phyloP scores from a whole-genome alignment of 768 basidiomycete genomes.

The Antrodiella citrinella region DNA sequence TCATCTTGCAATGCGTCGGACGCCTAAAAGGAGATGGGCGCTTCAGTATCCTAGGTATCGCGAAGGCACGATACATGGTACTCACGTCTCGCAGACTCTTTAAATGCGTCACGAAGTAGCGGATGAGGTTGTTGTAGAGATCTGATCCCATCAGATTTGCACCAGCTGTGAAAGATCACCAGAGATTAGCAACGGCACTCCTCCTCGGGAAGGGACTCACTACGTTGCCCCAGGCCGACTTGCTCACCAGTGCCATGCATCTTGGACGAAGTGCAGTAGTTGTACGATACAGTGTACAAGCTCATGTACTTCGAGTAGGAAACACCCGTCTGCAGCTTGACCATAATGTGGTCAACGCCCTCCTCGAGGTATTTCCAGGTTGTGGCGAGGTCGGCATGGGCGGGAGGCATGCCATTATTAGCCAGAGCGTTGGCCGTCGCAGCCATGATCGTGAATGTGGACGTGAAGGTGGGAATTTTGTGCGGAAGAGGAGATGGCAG shows the following conservation, averaged over 20 bases:
- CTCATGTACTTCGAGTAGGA: slow-evolving; percentile 87
- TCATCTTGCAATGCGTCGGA: slow-evolving; percentile 81
- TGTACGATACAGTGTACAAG: slow-evolving; percentile 91
- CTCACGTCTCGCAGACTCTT: slow-evolving; percentile 54
- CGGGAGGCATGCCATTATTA: slow-evolving; percentile 43
- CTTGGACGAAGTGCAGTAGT: slow-evolving; percentile 91
- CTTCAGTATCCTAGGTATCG: slow-evolving; percentile 1
- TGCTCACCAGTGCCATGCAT: slow-evolving; percentile 45
- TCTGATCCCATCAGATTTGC: slow-evolving; percentile 97
- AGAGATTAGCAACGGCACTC: slow-evolving; percentile 15
- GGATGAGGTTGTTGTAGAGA: slow-evolving; percentile 90
- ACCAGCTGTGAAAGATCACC: slow-evolving; percentile 46
- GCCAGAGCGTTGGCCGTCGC: slow-evolving; percentile 7
- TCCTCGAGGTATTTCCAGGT: slow-evolving; percentile 88
- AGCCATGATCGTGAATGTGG: slow-evolving; percentile 12
- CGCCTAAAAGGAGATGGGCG: slow-evolving; percentile 35
- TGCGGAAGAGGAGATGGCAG: background rate
- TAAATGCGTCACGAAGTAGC: slow-evolving; percentile 83
- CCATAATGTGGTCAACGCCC: slow-evolving; percentile 88
- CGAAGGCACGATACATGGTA: slow-evolving; percentile 6
- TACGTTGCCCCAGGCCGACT: slow-evolving; percentile 37
- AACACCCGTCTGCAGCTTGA: slow-evolving; percentile 79
- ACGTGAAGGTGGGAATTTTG: slow-evolving; percentile 12
- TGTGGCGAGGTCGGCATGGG: slow-evolving; percentile 63
- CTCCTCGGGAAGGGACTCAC: slow-evolving; percentile 34